A percentile compares a stretch with the other conserved stretches of the same genome.
Evolutionary conservation across 2,329 filamentous ascomycete genomes (phyloP).

Genomic region (Aspergillus sp.): DNA sequence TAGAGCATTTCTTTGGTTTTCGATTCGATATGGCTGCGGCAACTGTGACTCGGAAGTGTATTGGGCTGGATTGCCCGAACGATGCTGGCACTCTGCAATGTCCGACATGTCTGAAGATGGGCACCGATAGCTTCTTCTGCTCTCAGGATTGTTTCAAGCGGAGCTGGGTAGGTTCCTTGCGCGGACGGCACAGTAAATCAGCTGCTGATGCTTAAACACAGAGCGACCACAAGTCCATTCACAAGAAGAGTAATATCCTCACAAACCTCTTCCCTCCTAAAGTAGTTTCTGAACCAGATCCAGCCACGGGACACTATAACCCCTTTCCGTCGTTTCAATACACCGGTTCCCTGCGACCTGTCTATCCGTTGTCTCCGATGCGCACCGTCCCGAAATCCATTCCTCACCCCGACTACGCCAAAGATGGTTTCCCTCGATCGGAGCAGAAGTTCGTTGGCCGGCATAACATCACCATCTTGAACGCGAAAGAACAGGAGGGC

Average conservation of each 20-base stretch:
- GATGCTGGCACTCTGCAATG: constrained; percentile 83
- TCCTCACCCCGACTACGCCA: constrained; percentile 77
- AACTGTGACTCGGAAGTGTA: constrained; percentile 49
- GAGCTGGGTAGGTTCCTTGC: constrained; percentile 71
- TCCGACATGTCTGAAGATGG: constrained; percentile 87
- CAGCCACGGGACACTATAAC: constrained; percentile 84
- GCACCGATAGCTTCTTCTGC: constrained; percentile 91
- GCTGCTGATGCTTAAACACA: constrained; percentile 31
- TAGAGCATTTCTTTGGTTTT: neutral
- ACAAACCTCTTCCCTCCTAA: constrained; percentile 68
- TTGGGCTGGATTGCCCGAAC: constrained; percentile 77
- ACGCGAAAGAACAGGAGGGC: constrained; percentile 70
- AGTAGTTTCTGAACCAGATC: constrained; percentile 82
- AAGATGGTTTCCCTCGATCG: constrained; percentile 66
- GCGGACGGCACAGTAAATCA: neutral
- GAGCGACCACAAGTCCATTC: constrained; percentile 73
- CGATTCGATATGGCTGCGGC: constrained; percentile 22
- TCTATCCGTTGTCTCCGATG: constrained; percentile 72
- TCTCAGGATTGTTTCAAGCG: constrained; percentile 98
- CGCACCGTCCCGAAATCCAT: constrained; percentile 74
- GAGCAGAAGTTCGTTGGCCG: constrained; percentile 60
- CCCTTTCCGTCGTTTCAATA: constrained; percentile 84
- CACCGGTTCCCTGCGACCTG: constrained; percentile 73
- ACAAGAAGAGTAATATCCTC: constrained; percentile 75
- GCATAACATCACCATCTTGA: constrained; percentile 76